Conservation (phyloP, 129 eudicot genomes). For the Scalesia atractyloides region DNA sequence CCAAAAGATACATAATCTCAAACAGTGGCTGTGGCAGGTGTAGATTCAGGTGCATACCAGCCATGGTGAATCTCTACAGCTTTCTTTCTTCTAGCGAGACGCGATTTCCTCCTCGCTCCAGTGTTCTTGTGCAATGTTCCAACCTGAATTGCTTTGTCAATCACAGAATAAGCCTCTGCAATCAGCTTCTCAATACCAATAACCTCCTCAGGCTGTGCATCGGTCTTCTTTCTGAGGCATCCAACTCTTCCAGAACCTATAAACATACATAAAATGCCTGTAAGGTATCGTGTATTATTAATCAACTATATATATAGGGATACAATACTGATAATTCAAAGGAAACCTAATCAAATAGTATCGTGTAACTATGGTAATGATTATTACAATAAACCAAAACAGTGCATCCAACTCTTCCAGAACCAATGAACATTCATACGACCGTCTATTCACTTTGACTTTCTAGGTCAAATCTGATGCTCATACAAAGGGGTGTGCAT, state of each 20-base stretch:
- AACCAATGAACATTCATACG: background rate
- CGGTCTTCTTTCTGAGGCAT: conserved; percentile 65
- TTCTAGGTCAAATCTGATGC: background rate
- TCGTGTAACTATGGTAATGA: no score
- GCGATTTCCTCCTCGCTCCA: conserved; percentile 87
- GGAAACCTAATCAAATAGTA: no score
- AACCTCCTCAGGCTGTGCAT: conserved; percentile 77
- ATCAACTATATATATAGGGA: no score
- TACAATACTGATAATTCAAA: no score
- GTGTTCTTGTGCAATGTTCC: conserved; percentile 90
- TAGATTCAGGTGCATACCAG: conserved; percentile 72
- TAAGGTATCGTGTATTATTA: no score
- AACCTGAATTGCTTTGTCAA: conserved; percentile 83
- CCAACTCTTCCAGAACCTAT: conserved; percentile 79
- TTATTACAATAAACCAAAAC: no score
- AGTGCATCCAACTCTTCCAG: no score
- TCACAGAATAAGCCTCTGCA: conserved; percentile 84
- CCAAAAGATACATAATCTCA: conserved; percentile 22
- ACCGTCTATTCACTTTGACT: background rate
- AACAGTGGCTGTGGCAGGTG: conserved; percentile 30
- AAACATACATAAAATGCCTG: background rate
- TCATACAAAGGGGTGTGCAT: background rate
- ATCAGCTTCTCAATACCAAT: conserved; percentile 74
- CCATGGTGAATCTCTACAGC: conserved; percentile 90
- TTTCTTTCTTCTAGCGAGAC: conserved; percentile 95